Evolutionary conservation across 345 rosid genomes (phyloP).

Genomic region (Lepidium sativum): DNA sequence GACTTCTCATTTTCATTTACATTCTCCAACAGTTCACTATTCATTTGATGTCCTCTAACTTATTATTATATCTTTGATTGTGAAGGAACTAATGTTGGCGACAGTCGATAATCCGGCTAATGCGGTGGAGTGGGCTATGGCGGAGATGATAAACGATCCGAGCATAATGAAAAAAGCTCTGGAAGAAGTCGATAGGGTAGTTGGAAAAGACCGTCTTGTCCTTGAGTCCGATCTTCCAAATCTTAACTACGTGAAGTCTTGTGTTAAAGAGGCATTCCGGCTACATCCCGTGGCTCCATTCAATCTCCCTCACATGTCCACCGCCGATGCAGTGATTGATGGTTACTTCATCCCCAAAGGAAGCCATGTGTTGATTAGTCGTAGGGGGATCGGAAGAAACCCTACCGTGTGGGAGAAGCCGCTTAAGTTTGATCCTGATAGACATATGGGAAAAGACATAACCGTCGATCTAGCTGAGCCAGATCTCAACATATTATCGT

Average conservation of each 20-base stretch:
- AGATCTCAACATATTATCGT: slow-evolving; percentile 31
- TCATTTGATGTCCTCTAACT: neutral
- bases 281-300: slow-evolving; percentile 43
- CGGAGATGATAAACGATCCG: slow-evolving; percentile 47
- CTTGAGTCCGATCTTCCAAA: slow-evolving; percentile 38
- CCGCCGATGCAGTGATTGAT: slow-evolving; percentile 19
- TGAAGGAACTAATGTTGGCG: slow-evolving; percentile 46
- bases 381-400: slow-evolving; percentile 39
- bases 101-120: slow-evolving; percentile 53
- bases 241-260: slow-evolving; percentile 44
- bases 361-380: slow-evolving; percentile 36
- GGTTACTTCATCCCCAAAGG: slow-evolving; percentile 51
- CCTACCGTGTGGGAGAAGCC: slow-evolving; percentile 45
- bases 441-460: slow-evolving; percentile 23
- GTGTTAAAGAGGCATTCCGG: slow-evolving; percentile 43
- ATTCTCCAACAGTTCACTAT: no score
- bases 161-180: slow-evolving; percentile 30
- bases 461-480: slow-evolving; percentile 25
- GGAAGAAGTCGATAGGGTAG: slow-evolving; percentile 37
- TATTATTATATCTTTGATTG: neutral
- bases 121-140: slow-evolving; percentile 48
- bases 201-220: slow-evolving; percentile 42
- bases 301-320: slow-evolving; percentile 39
- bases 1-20: neutral
- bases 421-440: slow-evolving; percentile 35